Evolutionary conservation across 2,329 filamentous ascomycete genomes (phyloP).

Genomic region (Rhinocladiella similis): DNA sequence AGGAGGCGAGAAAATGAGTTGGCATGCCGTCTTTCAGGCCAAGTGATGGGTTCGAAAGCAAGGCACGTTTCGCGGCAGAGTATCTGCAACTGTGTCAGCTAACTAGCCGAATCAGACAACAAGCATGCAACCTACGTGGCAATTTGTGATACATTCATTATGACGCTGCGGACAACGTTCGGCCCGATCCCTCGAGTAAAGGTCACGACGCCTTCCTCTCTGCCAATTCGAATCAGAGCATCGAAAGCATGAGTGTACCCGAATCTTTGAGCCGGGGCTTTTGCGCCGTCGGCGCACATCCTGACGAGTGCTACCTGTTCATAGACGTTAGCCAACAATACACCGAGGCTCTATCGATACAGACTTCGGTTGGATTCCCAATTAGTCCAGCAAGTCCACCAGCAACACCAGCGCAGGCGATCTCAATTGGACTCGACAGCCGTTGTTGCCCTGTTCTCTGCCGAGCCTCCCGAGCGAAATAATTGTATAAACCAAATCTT

Average conservation of each 20-base stretch:
- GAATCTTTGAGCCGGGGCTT: constrained; percentile 17
- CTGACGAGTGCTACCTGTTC: constrained; percentile 18
- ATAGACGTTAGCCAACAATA: constrained; percentile 1
- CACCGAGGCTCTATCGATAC: neutral
- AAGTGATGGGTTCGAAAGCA: constrained; percentile 15
- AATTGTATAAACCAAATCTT: constrained; percentile 22
- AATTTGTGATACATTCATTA: constrained; percentile 24
- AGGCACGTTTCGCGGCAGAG: constrained; percentile 20
- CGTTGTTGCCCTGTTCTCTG: constrained; percentile 8
- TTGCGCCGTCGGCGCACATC: constrained; percentile 24
- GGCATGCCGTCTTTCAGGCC: constrained; percentile 19
- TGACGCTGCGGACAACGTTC: constrained; percentile 22
- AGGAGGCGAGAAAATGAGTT: constrained; percentile 21
- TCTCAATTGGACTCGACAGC: constrained; percentile 15
- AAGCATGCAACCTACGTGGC: constrained; percentile 13
- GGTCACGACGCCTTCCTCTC: constrained; percentile 19
- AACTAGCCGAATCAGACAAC: neutral
- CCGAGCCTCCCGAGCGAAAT: constrained; percentile 14
- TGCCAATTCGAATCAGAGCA: constrained; percentile 17
- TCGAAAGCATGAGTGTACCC: constrained; percentile 19
- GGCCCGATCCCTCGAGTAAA: constrained; percentile 19
- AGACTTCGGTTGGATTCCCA: constrained; percentile 22
- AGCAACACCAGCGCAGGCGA: constrained; percentile 17
- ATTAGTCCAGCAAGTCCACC: constrained; percentile 20
- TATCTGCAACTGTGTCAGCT: constrained; percentile 12